Percentiles rank a stretch among this genome's conserved stretches.
These are phyloP conservation scores for Aspergillus ochraceus DNA, from an alignment of 2,329 filamentous ascomycete species.

Conservation along the genomic window DNA sequence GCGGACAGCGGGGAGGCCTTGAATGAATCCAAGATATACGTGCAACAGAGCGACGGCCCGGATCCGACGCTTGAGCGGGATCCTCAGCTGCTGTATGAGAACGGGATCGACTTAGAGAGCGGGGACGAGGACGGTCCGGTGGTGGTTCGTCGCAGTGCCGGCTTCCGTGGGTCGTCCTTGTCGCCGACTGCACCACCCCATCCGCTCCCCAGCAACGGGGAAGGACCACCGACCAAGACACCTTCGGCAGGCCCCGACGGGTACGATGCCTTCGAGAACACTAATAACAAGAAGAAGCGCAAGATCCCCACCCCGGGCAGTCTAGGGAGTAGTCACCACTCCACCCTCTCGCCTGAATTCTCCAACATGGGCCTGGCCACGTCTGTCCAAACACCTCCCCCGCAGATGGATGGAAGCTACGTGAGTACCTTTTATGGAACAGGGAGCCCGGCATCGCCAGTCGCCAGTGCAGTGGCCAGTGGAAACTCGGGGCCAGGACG, in stretches of 20 bases:
- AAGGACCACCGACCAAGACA: slow-evolving; percentile 44
- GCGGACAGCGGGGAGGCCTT: slow-evolving; percentile 57
- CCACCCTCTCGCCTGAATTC: slow-evolving; percentile 62
- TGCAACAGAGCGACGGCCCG: slow-evolving; percentile 45
- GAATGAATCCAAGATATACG: slow-evolving; percentile 47
- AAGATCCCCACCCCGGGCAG: slow-evolving; percentile 92
- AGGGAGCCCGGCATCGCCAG: slow-evolving; percentile 53
- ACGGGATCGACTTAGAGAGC: slow-evolving; percentile 58
- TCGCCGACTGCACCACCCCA: slow-evolving; percentile 32
- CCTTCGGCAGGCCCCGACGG: slow-evolving; percentile 78
- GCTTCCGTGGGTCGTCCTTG: slow-evolving; percentile 39
- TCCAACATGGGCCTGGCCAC: slow-evolving; percentile 61
- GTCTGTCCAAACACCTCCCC: slow-evolving; percentile 46
- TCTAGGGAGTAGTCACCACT: slow-evolving; percentile 56
- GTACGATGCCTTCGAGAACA: slow-evolving; percentile 97
- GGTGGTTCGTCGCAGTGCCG: slow-evolving; percentile 43
- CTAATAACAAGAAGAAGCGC: slow-evolving; percentile 98
- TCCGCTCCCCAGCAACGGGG: slow-evolving; percentile 29
- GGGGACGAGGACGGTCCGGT: slow-evolving; percentile 59
- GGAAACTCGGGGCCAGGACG: slow-evolving; percentile 83
- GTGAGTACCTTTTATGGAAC: slow-evolving; percentile 58
- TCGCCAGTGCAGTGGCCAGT: slow-evolving; percentile 62
- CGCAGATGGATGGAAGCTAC: slow-evolving; percentile 46
- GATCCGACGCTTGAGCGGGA: slow-evolving; percentile 40
- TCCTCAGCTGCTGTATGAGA: slow-evolving; percentile 51